Percentiles rank a stretch among this genome's conserved stretches.
Evolutionary conservation across 2,329 filamentous ascomycete genomes (phyloP).

Genomic region (Ceratocystis huliohia): DNA sequence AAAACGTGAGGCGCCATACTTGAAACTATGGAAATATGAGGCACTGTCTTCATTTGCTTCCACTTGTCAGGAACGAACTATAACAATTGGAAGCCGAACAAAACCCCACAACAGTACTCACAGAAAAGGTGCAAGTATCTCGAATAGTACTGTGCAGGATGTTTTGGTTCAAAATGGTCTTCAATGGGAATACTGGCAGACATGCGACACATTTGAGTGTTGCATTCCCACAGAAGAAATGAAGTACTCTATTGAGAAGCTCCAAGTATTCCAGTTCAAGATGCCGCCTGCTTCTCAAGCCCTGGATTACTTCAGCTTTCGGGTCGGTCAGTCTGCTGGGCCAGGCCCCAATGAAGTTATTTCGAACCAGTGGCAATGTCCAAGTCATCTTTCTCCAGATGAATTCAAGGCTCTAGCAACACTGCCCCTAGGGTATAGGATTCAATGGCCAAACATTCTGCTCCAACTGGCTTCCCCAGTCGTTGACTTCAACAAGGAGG

Average conservation of each 20-base stretch:
- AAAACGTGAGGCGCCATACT: constrained; percentile 27
- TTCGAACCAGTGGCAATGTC: constrained; percentile 37
- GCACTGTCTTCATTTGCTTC: neutral
- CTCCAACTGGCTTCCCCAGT: constrained; percentile 36
- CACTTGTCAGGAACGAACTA: neutral
- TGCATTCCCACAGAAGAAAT: neutral
- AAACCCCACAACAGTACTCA: constrained; percentile 31
- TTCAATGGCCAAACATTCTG: constrained; percentile 47
- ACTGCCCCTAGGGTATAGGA: constrained; percentile 34
- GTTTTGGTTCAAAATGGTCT: constrained; percentile 38
- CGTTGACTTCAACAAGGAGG: constrained; percentile 39
- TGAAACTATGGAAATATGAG: constrained; percentile 23
- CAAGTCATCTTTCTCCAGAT: constrained; percentile 35
- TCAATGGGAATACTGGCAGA: constrained; percentile 31
- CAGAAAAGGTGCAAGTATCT: constrained; percentile 24
- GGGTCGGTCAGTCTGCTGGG: constrained; percentile 24
- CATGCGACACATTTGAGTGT: too few species aligned
- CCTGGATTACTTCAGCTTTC: constrained; percentile 32
- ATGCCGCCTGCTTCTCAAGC: constrained; percentile 27
- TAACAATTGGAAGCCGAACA: constrained; percentile 26
- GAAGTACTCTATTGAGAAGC: constrained; percentile 8
- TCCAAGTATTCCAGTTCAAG: constrained; percentile 30
- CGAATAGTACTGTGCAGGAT: constrained; percentile 25
- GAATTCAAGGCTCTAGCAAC: constrained; percentile 43
- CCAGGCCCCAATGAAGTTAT: constrained; percentile 39